These are phyloP conservation scores for Chrysanthemum seticuspe DNA, from an alignment of 129 eudicot species.

Conservation along the genomic window DNA sequence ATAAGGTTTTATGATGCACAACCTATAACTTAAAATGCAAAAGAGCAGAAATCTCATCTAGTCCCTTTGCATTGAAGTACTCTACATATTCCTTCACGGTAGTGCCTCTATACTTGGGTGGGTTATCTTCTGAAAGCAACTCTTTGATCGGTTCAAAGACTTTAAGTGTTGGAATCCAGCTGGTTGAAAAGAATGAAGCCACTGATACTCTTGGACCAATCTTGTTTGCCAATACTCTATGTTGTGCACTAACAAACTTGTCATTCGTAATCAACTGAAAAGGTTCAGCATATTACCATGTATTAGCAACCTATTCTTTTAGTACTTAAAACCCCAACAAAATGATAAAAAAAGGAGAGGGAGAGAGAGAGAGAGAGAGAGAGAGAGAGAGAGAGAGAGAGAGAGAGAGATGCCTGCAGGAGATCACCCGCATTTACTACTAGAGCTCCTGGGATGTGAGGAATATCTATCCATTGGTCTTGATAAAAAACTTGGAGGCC, in stretches of 20 bases:
- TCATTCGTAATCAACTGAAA: too few species aligned
- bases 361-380: too few species aligned
- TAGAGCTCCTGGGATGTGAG: constrained; percentile 41
- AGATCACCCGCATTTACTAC: constrained; percentile 44
- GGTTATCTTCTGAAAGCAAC: constrained; percentile 48
- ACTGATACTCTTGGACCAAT: neutral
- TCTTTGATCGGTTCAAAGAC: too few species aligned
- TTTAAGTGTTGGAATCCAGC: too few species aligned
- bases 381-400: neutral
- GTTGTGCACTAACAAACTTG: neutral
- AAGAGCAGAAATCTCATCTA: constrained; percentile 38
- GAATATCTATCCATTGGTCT: constrained; percentile 50
- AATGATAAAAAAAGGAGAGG: too few species aligned
- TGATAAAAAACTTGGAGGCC: constrained; percentile 48
- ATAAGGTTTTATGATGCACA: too few species aligned
- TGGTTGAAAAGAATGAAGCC: too few species aligned
- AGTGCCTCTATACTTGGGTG: constrained; percentile 43
- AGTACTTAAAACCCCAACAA: neutral
- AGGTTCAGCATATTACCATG: too few species aligned
- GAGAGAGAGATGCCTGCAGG: constrained; percentile 16
- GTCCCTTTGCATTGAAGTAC: constrained; percentile 15
- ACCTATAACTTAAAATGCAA: constrained; percentile 40
- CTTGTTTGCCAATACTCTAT: neutral
- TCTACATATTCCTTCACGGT: constrained; percentile 31
- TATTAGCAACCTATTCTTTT: neutral